phyloP scores from a whole-genome alignment of 768 basidiomycete species.

The Candolleomyces aberdarensis region DNA sequence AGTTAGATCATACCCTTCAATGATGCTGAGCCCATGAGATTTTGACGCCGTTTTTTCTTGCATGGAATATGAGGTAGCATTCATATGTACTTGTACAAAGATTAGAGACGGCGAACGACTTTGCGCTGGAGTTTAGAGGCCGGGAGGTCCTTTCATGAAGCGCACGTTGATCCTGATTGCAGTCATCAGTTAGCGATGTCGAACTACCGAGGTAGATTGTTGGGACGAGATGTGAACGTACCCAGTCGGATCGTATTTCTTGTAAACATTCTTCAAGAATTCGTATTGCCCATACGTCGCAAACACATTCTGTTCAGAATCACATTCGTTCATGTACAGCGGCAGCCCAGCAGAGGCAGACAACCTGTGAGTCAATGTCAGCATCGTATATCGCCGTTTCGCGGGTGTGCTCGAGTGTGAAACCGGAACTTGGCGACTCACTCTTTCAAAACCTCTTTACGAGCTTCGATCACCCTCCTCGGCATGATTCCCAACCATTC shows the following conservation, averaged over 20 bases:
- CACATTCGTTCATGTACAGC: slow-evolving; percentile 39
- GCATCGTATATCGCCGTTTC: no score
- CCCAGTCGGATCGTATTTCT: slow-evolving; percentile 44
- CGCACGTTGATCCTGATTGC: slow-evolving; percentile 4
- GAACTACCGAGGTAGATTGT: no score
- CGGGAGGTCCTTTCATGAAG: slow-evolving; percentile 6
- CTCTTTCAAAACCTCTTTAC: slow-evolving; percentile 27
- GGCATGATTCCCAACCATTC: slow-evolving; percentile 19
- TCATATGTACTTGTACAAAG: no score
- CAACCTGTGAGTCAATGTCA: slow-evolving; percentile 22
- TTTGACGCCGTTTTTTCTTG: no score
- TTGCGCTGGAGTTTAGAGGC: neutral
- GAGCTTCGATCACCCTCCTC: slow-evolving; percentile 18
- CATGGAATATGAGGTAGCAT: no score
- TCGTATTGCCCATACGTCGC: slow-evolving; percentile 36
- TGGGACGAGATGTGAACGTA: slow-evolving; percentile 11
- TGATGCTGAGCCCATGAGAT: no score
- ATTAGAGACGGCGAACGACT: no score
- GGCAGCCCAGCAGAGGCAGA: slow-evolving; percentile 36
- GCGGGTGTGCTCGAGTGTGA: neutral
- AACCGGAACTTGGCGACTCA: slow-evolving; percentile 15
- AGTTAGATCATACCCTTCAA: no score
- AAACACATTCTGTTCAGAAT: slow-evolving; percentile 35
- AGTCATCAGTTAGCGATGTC: neutral
- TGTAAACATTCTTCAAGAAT: slow-evolving; percentile 33